A percentile compares a stretch with the other conserved stretches of the same genome.
phyloP scores from a whole-genome alignment of 768 basidiomycete genomes.

The Coprinellus aureogranulatus region DNA sequence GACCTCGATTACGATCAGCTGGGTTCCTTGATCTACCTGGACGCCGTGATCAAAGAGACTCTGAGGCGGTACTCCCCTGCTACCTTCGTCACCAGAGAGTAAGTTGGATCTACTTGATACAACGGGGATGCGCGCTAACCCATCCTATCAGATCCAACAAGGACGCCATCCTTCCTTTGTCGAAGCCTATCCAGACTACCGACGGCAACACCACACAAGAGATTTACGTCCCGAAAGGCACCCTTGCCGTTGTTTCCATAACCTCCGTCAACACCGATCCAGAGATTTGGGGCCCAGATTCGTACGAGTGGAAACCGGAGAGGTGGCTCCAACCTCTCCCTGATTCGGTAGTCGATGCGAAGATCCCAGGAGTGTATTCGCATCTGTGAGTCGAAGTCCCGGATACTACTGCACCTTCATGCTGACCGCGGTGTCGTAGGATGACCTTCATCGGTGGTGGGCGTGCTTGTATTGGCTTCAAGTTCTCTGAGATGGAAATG shows the following conservation, averaged over 20 bases:
- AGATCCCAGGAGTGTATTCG: slow-evolving; percentile 20
- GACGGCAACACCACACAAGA: slow-evolving; percentile 34
- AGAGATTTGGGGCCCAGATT: slow-evolving; percentile 40
- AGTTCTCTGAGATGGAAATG: slow-evolving; percentile 10
- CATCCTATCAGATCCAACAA: slow-evolving; percentile 9
- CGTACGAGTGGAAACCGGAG: slow-evolving; percentile 42
- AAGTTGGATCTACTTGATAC: neutral
- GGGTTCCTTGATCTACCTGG: slow-evolving; percentile 34
- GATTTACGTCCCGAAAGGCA: slow-evolving; percentile 40
- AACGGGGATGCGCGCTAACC: neutral
- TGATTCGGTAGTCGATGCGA: slow-evolving; percentile 17
- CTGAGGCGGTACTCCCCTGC: slow-evolving; percentile 27
- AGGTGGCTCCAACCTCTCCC: slow-evolving; percentile 41
- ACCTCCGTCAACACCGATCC: slow-evolving; percentile 32
- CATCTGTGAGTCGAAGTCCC: slow-evolving; percentile 8
- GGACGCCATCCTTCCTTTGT: slow-evolving; percentile 39
- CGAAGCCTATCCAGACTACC: slow-evolving; percentile 36
- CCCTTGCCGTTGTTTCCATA: slow-evolving; percentile 38
- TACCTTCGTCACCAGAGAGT: slow-evolving; percentile 1
- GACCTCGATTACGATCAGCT: slow-evolving; percentile 37
- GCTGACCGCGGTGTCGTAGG: neutral
- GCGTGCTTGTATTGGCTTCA: slow-evolving; percentile 8
- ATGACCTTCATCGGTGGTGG: slow-evolving; percentile 7
- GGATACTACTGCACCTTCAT: neutral
- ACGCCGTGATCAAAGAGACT: slow-evolving; percentile 40